Percentiles rank a stretch among this genome's conserved stretches.
These are phyloP conservation scores for Hericium rajendrae DNA, from an alignment of 768 basidiomycete genomes.

Conservation along the genomic window DNA sequence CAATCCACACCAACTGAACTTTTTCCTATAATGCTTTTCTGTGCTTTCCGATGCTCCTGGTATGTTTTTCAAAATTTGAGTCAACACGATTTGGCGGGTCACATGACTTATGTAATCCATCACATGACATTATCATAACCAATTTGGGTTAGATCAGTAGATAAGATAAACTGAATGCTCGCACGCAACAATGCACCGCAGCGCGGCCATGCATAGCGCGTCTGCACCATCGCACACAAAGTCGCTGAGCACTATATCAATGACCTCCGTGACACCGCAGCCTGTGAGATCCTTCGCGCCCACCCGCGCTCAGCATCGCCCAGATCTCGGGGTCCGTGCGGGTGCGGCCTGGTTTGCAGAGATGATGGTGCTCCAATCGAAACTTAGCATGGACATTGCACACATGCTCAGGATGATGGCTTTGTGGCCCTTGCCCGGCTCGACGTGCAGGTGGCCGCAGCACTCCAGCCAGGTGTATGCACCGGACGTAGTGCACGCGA, in stretches of 20 bases:
- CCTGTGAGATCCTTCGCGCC: constrained; percentile 54
- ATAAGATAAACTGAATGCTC: neutral
- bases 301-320: constrained; percentile 39
- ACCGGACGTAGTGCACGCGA: constrained; percentile 31
- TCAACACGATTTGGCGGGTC: too few relatives aligned
- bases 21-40: too few relatives aligned
- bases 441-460: constrained; percentile 79
- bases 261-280: constrained; percentile 42
- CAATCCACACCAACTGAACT: too few relatives aligned
- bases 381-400: constrained; percentile 50
- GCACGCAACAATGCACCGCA: constrained; percentile 7
- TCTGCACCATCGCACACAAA: constrained; percentile 23
- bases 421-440: constrained; percentile 90
- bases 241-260: constrained; percentile 36
- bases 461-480: constrained; percentile 85
- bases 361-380: constrained; percentile 52
- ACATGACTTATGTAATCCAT: too few relatives aligned
- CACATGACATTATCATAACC: too few relatives aligned
- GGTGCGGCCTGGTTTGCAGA: constrained; percentile 38
- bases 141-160: too few relatives aligned
- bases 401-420: constrained; percentile 87
- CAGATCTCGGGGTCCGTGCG: constrained; percentile 34
- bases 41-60: too few relatives aligned
- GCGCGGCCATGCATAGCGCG: neutral
- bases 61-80: too few relatives aligned